Evolutionary conservation across 2,329 filamentous ascomycete genomes (phyloP).

Genomic region (Didymella pinodella): DNA sequence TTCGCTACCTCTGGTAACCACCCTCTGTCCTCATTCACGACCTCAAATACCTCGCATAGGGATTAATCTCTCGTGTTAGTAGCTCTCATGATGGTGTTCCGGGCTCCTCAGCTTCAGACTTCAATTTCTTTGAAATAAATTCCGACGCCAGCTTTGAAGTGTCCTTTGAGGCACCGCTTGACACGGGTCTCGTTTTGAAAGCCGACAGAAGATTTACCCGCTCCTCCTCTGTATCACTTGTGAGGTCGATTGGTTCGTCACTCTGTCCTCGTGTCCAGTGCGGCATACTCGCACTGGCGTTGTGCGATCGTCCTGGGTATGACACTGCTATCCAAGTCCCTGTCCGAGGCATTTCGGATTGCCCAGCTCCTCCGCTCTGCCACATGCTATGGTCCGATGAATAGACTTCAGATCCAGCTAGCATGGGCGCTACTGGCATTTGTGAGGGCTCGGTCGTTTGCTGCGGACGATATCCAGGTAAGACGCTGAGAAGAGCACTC

Average conservation of each 20-base stretch:
- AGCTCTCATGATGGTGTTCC: neutral
- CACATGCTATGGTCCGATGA: constrained; percentile 1
- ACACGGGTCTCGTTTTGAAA: constrained; percentile 19
- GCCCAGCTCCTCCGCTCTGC: constrained; percentile 11
- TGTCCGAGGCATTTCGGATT: constrained; percentile 1
- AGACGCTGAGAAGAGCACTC: neutral
- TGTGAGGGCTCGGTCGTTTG: neutral
- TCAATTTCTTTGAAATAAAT: neutral
- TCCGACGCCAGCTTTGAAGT: neutral
- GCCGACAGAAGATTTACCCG: constrained; percentile 23
- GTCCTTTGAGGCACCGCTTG: neutral
- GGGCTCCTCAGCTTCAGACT: neutral
- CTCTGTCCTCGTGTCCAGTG: neutral
- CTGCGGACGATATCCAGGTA: neutral
- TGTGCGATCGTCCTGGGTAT: neutral
- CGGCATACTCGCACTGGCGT: neutral
- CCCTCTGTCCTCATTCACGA: neutral
- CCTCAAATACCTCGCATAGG: constrained; percentile 2
- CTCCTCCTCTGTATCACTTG: constrained; percentile 26
- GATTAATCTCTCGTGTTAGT: neutral
- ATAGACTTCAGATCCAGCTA: neutral
- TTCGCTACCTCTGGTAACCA: neutral
- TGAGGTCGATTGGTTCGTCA: constrained; percentile 28
- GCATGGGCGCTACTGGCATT: neutral
- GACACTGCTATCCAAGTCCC: neutral